phyloP scores from a whole-genome alignment of 352 stramenopile species.

The Globisporangium splendens region DNA sequence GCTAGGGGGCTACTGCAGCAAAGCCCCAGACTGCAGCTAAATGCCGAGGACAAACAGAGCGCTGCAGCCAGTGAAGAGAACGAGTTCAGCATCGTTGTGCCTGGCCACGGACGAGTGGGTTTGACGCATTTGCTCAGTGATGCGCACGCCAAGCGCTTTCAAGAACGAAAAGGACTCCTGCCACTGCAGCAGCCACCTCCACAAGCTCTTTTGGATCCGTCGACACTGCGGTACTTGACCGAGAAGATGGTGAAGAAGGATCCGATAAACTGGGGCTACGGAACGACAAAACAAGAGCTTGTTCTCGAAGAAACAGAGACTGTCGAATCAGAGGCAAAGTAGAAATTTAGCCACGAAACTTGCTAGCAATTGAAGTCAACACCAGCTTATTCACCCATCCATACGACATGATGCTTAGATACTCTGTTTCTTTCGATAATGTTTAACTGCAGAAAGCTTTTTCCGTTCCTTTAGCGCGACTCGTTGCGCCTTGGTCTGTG shows the following conservation, averaged over 20 bases:
- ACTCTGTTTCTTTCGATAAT: slow-evolving; percentile 4
- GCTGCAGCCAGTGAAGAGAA: background rate
- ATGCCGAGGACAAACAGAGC: slow-evolving; percentile 25
- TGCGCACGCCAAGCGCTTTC: slow-evolving; percentile 35
- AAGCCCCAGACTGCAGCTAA: background rate
- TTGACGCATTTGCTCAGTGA: slow-evolving; percentile 51
- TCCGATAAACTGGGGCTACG: slow-evolving; percentile 15
- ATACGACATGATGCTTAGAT: background rate
- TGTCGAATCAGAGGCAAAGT: slow-evolving; percentile 31
- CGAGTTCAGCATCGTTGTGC: slow-evolving; percentile 30
- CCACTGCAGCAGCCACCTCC: slow-evolving; percentile 10
- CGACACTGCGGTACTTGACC: slow-evolving; percentile 49
- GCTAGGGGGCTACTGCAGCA: slow-evolving; percentile 11
- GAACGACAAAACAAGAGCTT: slow-evolving; percentile 25
- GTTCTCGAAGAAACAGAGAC: slow-evolving; percentile 26
- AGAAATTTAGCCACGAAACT: background rate
- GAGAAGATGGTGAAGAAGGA: slow-evolving; percentile 52
- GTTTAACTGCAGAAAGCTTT: background rate
- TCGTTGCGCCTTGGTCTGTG: slow-evolving; percentile 18
- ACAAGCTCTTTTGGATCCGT: slow-evolving; percentile 54
- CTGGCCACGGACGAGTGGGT: slow-evolving; percentile 44
- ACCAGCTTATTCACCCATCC: too few species aligned
- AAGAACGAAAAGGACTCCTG: slow-evolving; percentile 25
- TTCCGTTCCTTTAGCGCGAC: background rate
- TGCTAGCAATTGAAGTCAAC: too few species aligned